Percentiles rank a stretch among this genome's conserved stretches.
These are phyloP conservation scores for Beauveria pseudobassiana DNA, from an alignment of 2,329 filamentous ascomycete genomes.

Conservation along the genomic window DNA sequence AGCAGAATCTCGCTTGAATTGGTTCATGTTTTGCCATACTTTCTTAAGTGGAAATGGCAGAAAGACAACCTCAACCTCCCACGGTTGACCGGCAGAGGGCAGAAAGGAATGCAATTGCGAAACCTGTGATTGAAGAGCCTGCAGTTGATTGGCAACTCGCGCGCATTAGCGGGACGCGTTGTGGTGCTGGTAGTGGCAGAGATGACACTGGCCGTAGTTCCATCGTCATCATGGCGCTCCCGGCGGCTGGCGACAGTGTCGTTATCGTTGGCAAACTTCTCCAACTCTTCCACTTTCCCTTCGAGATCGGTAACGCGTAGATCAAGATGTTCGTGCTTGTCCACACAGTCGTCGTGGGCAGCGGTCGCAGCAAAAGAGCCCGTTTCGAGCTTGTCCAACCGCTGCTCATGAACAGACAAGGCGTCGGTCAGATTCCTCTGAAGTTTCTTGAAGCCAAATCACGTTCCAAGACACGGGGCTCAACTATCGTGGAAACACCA, in stretches of 20 bases:
- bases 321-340: conserved; percentile 60
- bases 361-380: conserved; percentile 56
- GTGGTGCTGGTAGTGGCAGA: conserved; percentile 39
- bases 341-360: conserved; percentile 60
- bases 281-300: conserved; percentile 51
- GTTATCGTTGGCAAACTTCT: conserved; percentile 44
- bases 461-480: conserved; percentile 18
- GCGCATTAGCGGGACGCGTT: conserved; percentile 32
- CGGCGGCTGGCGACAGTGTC: conserved; percentile 32
- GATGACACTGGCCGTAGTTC: conserved; percentile 36
- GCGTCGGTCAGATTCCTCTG: conserved; percentile 40
- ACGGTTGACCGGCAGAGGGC: conserved; percentile 57
- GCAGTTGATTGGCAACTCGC: conserved; percentile 42
- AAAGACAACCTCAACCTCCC: conserved; percentile 70
- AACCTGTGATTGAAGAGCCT: conserved; percentile 42
- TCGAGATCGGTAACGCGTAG: conserved; percentile 64
- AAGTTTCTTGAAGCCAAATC: conserved; percentile 28
- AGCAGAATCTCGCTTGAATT: conserved; percentile 36
- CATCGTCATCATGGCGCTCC: conserved; percentile 33
- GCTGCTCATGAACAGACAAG: conserved; percentile 54
- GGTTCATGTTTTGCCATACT: conserved; percentile 43
- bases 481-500: conserved; percentile 21
- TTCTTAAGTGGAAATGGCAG: conserved; percentile 59
- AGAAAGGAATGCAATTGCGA: conserved; percentile 50
- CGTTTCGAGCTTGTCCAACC: conserved; percentile 62